Percentiles rank a stretch among this genome's conserved stretches.
Conservation (phyloP, 345 rosid species). For the Rhizophora apiculata region DNA sequence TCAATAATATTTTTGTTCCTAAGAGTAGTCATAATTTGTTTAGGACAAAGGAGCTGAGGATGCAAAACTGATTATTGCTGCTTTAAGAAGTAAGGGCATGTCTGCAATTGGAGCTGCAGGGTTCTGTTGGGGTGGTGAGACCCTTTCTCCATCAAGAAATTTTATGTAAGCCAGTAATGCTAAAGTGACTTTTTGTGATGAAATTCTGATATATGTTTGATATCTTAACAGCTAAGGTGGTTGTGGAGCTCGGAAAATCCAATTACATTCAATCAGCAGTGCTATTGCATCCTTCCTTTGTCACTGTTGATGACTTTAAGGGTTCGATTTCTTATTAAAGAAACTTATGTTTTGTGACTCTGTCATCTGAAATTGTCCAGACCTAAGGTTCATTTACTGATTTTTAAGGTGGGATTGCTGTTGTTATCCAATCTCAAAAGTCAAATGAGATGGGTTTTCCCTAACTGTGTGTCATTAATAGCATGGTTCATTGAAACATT, state of each 20-base stretch:
- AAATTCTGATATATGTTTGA: no score
- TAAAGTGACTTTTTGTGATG: background rate
- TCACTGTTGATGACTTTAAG: slow-evolving; percentile 32
- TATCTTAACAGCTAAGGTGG: slow-evolving; percentile 35
- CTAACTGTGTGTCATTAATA: background rate
- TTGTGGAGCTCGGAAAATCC: slow-evolving; percentile 29
- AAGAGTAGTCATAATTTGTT: background rate
- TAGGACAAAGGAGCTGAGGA: slow-evolving; percentile 42
- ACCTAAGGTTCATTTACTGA: background rate
- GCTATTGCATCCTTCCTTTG: slow-evolving; percentile 34
- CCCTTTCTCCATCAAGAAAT: background rate
- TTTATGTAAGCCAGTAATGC: background rate
- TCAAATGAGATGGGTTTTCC: background rate
- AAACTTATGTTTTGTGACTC: background rate
- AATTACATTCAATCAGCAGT: slow-evolving; percentile 30
- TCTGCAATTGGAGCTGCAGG: slow-evolving; percentile 43
- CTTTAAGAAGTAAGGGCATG: slow-evolving; percentile 30
- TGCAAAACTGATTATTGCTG: slow-evolving; percentile 30
- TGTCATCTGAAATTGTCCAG: background rate
- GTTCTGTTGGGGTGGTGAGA: slow-evolving; percentile 49
- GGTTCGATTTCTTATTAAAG: slow-evolving; percentile 14
- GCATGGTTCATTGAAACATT: no score
- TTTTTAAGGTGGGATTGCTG: background rate
- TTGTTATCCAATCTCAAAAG: background rate
- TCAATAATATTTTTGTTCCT: background rate